Base-by-base conservation (phyloP, 2,329 filamentous ascomycete genomes). In the Cercospora sp. region DNA sequence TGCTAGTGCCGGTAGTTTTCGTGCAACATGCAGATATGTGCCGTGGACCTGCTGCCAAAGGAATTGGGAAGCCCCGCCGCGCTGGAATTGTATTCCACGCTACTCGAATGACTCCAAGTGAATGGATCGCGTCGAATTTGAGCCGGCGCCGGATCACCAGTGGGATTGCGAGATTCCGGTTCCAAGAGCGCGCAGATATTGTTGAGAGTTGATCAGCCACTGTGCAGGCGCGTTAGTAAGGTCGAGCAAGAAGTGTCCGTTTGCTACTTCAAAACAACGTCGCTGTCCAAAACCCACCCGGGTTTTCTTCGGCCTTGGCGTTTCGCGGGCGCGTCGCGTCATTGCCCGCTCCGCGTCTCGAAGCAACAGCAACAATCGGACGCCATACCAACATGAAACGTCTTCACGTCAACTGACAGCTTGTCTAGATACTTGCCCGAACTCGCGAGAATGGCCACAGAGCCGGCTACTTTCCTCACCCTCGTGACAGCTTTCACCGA, bases 401-500 rank as follows among this genome's bases (percentile, higher is more conserved):
- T 55, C 61, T 57, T 12, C 61, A 33, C 18, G 23, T 45, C 60
- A 57, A 57, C 48, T 40, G 12, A 20, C 48, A 60, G 18, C 16
- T 40, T 33, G 31, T 36, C 62, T 20, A 42, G n/a, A 36, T 18
- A 57, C 45, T 55, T 36, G 18, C 4, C 20, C 53, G 36, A 12
- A 30, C 9, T 23, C 7, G 45, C 20, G 9, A 60, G 31, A 12
- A 76, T 75, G 73, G 63, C 73, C 7, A 64, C 72, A 23, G 70
- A 74, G 9, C 36, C 63, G 18, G 67, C 77, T 1, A 80, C 78
- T 18, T 82, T 88, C 82, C 75, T 85, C 78, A 78, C 82, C 63
- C 87, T 94, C 72, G 85, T 94, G 71, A 81, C 84, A 66, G 87
- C 89, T 62, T 94, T 97, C 80, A 87, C 87, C 69, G 87, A 89